Base-by-base conservation (phyloP, 2,329 filamentous ascomycete genomes). In the Fusarium penzigii region DNA sequence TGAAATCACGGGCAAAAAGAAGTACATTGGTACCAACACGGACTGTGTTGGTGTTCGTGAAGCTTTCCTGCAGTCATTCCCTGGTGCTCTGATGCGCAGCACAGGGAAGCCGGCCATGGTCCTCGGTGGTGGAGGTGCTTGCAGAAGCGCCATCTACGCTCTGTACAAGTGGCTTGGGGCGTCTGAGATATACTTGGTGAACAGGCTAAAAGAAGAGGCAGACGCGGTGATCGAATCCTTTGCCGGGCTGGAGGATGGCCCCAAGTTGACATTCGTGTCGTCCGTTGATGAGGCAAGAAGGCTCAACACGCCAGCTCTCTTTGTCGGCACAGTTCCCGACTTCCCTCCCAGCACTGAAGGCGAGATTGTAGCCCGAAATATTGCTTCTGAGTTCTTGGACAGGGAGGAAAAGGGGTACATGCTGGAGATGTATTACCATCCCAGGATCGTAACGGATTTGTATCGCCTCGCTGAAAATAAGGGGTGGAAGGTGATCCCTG, bases 371-470 rank as follows among this genome's bases (percentile, higher is more conserved):
- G 55, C 55, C 4, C 43, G 55, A 6, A 38, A 56, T 3, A 50
- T 59, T 25, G 17, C 38, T 12, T 25, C 45, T 2, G 42, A 53
- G 29, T 51, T 59, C 39, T 43, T 58, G 29, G 13, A 46, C n/a
- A 52, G 50, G 44, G 34, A 45, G 3, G 3, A 47, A 8, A 55
- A 56, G 43, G 48, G 55, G 4, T 53, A 34, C 17, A 39, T 58
- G 14, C 42, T 58, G 29, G 57, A 59, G 12, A 59, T 59, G 57
- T 59, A 55, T 36, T 59, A 59, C 17, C 48, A 58, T 36, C 57
- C 57, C 9, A 52, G 52, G 3, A 48, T 51, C 4, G 17, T 44
- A 3, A 59, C 57, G 3, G 46, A 44, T 13, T 52, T 59, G 38
- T 59, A 52, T 29, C 40, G 39, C 14, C 42, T 49, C 11, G 43